These are phyloP conservation scores for Erythrobasidium hasegawianum DNA, from an alignment of 1,284 basidiomycete genomes.

Conservation along the genomic window DNA sequence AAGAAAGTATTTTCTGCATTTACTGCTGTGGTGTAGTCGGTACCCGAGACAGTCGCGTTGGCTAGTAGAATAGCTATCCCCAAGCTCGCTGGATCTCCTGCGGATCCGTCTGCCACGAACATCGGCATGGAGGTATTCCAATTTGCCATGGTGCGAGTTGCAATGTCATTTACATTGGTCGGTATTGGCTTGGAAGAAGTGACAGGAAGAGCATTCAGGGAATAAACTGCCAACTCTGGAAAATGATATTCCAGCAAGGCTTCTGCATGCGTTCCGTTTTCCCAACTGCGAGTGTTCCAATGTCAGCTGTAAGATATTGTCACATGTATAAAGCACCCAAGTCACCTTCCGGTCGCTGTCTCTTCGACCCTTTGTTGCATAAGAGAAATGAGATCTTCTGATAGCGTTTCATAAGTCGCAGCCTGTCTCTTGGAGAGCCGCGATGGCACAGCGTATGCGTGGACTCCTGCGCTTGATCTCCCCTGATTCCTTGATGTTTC, in stretches of 20 bases:
- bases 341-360: slow-evolving; percentile 17
- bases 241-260: slow-evolving; percentile 66
- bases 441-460: background rate
- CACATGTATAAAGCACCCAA: background rate
- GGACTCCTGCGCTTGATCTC: background rate
- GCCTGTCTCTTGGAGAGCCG: background rate
- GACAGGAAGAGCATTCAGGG: slow-evolving; percentile 46
- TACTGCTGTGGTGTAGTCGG: slow-evolving; percentile 32
- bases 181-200: slow-evolving; percentile 16
- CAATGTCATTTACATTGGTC: slow-evolving; percentile 20
- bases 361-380: slow-evolving; percentile 18
- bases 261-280: slow-evolving; percentile 69
- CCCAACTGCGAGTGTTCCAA: slow-evolving; percentile 61
- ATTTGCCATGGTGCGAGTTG: slow-evolving; percentile 22
- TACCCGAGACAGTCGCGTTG: slow-evolving; percentile 37
- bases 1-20: slow-evolving; percentile 36
- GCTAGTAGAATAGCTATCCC: slow-evolving; percentile 75
- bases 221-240: slow-evolving; percentile 62
- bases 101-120: slow-evolving; percentile 57
- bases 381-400: slow-evolving; percentile 18
- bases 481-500: background rate
- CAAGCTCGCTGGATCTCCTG: slow-evolving; percentile 75
- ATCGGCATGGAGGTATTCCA: slow-evolving; percentile 18
- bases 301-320: background rate
- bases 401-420: slow-evolving; percentile 5